Evolutionary conservation across 1,284 basidiomycete genomes (phyloP).

Genomic region (Quambalaria eucalypti): DNA sequence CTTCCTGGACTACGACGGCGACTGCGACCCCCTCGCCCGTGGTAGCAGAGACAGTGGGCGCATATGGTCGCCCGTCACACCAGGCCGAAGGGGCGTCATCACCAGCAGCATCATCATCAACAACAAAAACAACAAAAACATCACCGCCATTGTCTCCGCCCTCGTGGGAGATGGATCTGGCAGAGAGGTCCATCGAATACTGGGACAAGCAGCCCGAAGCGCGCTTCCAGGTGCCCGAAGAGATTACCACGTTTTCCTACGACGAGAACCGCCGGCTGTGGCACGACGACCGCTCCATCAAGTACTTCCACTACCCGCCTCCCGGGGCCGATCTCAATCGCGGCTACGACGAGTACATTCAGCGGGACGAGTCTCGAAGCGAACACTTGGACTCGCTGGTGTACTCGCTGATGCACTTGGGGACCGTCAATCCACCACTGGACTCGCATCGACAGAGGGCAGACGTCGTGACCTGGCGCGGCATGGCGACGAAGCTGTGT

Average conservation of each 20-base stretch:
- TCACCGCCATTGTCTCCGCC: too few relatives aligned
- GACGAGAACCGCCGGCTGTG: slow-evolving; percentile 16
- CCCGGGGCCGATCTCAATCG: slow-evolving; percentile 39
- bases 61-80: too few relatives aligned
- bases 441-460: slow-evolving; percentile 37
- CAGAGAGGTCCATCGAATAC: too few relatives aligned
- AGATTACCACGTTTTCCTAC: slow-evolving; percentile 27
- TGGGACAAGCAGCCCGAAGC: too few relatives aligned
- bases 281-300: slow-evolving; percentile 25
- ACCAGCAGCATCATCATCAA: too few relatives aligned
- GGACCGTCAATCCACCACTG: slow-evolving; percentile 5
- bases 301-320: slow-evolving; percentile 23
- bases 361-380: slow-evolving; percentile 55
- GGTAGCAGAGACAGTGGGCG: too few relatives aligned
- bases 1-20: too few relatives aligned
- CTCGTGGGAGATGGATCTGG: too few relatives aligned
- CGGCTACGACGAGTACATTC: slow-evolving; percentile 56
- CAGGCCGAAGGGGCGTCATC: too few relatives aligned
- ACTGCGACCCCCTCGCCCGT: too few relatives aligned
- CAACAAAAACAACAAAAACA: too few relatives aligned
- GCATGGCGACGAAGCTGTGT: slow-evolving; percentile 71
- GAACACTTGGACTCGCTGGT: slow-evolving; percentile 13
- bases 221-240: slow-evolving; percentile 24
- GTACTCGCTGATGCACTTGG: slow-evolving; percentile 10
- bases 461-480: slow-evolving; percentile 70